phyloP scores from a whole-genome alignment of 768 basidiomycete genomes.

The Lactarius indigo region DNA sequence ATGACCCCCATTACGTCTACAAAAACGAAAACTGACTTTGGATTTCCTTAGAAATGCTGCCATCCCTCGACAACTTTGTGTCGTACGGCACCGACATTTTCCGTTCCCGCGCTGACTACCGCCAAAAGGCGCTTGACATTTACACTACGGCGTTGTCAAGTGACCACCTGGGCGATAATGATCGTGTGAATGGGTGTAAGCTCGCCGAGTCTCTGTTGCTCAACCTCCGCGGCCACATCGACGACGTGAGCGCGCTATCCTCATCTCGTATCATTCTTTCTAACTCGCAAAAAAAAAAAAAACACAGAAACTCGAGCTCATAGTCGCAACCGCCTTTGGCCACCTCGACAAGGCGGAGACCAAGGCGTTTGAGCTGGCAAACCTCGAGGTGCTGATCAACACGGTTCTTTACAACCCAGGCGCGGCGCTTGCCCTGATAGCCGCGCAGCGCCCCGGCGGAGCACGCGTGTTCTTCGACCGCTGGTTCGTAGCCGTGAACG shows the following conservation, averaged over 20 bases:
- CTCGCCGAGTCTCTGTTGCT: constrained; percentile 79
- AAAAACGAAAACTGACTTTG: constrained; percentile 3
- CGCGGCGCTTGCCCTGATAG: constrained; percentile 74
- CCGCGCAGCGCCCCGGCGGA: constrained; percentile 51
- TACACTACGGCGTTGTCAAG: constrained; percentile 71
- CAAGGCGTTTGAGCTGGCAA: constrained; percentile 62
- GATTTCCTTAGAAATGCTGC: constrained; percentile 67
- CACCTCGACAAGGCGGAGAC: constrained; percentile 62
- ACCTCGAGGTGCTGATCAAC: constrained; percentile 82
- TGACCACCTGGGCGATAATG: constrained; percentile 75
- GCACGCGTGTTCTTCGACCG: constrained; percentile 76
- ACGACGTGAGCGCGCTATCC: constrained; percentile 54
- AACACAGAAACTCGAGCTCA: constrained; percentile 56
- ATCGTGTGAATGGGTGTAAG: constrained; percentile 81
- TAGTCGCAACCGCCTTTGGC: constrained; percentile 59
- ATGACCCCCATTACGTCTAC: background rate
- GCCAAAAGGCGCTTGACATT: constrained; percentile 77
- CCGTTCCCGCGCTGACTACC: constrained; percentile 69
- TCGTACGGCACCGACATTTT: constrained; percentile 78
- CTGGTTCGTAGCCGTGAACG: constrained; percentile 77
- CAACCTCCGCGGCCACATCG: constrained; percentile 71
- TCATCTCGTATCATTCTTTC: background rate
- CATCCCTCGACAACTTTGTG: constrained; percentile 84
- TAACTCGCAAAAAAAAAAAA: constrained; percentile 8
- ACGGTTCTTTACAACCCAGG: constrained; percentile 79